Conservation (phyloP, 2,329 filamentous ascomycete genomes). For the Coniochaeta hoffmannii region DNA sequence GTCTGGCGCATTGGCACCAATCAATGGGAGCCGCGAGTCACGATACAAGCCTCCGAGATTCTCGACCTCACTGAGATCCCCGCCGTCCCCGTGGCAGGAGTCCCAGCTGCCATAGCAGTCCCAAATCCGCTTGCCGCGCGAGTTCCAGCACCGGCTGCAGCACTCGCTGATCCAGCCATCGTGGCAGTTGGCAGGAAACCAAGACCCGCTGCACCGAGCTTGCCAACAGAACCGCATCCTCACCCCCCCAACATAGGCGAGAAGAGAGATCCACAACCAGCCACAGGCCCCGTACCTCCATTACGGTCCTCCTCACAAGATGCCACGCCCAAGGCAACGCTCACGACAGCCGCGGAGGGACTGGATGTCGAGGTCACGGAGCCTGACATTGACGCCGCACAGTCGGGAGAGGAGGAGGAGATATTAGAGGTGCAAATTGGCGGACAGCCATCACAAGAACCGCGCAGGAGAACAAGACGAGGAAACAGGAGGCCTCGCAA, state of each 20-base stretch:
- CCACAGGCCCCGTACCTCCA: slow-evolving; percentile 10
- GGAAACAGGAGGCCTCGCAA: slow-evolving; percentile 23
- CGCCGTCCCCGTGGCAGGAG: slow-evolving; percentile 1
- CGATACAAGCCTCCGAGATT: slow-evolving; percentile 40
- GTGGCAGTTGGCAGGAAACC: slow-evolving; percentile 54
- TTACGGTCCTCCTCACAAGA: slow-evolving; percentile 5
- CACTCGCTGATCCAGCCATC: slow-evolving; percentile 77
- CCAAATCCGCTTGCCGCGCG: slow-evolving; percentile 3
- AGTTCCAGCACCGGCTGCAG: slow-evolving; percentile 4
- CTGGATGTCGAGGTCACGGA: slow-evolving; percentile 13
- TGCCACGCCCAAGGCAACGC: slow-evolving; percentile 11
- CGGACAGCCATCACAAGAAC: background rate
- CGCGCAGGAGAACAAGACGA: slow-evolving; percentile 20
- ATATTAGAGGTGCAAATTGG: slow-evolving; percentile 9
- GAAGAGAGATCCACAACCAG: slow-evolving; percentile 21
- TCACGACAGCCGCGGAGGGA: slow-evolving; percentile 14
- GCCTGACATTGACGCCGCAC: background rate
- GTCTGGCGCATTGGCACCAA: slow-evolving; percentile 34
- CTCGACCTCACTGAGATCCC: slow-evolving; percentile 35
- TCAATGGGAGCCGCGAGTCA: slow-evolving; percentile 33
- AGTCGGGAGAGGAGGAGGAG: background rate
- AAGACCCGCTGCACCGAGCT: slow-evolving; percentile 23
- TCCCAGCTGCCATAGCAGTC: background rate
- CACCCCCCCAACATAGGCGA: slow-evolving; percentile 23
- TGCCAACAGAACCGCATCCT: slow-evolving; percentile 13